Conservation (phyloP, 164 flowering plant genomes). For the Paratinospora sagittata region DNA sequence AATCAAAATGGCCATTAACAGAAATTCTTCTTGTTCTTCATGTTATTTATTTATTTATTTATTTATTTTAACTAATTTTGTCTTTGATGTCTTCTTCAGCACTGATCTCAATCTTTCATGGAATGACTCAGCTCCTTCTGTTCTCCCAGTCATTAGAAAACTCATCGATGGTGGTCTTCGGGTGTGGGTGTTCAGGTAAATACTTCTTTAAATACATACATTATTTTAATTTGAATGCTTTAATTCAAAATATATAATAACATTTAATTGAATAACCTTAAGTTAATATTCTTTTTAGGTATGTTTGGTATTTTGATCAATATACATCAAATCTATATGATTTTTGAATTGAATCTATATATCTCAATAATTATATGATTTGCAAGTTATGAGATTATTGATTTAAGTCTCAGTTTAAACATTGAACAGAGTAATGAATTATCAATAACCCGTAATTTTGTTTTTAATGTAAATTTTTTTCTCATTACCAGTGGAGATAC, state of each 20-base stretch:
- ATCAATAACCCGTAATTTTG: no score
- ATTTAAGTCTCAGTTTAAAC: no score
- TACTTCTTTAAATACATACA: neutral
- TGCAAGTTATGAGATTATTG: no score
- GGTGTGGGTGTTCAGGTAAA: constrained; percentile 61
- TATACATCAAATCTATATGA: no score
- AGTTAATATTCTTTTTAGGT: no score
- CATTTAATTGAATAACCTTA: no score
- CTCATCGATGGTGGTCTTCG: constrained; percentile 44
- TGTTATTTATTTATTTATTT: neutral
- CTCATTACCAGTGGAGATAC: constrained; percentile 51
- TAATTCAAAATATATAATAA: no score
- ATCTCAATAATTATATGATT: no score
- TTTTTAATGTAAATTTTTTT: no score
- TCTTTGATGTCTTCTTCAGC: neutral
- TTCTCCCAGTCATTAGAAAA: constrained; percentile 46
- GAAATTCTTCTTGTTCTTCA: neutral
- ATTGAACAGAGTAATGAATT: neutral
- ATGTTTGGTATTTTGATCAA: no score
- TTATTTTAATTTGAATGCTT: no score
- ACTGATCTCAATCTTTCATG: constrained; percentile 11
- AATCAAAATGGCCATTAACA: neutral
- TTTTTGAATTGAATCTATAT: no score
- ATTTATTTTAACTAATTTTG: neutral
- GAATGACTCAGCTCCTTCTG: constrained; percentile 40